A percentile compares a stretch with the other conserved stretches of the same genome.
Conservation (phyloP, 495 filamentous ascomycete species). For the Xylaria bambusicola region DNA sequence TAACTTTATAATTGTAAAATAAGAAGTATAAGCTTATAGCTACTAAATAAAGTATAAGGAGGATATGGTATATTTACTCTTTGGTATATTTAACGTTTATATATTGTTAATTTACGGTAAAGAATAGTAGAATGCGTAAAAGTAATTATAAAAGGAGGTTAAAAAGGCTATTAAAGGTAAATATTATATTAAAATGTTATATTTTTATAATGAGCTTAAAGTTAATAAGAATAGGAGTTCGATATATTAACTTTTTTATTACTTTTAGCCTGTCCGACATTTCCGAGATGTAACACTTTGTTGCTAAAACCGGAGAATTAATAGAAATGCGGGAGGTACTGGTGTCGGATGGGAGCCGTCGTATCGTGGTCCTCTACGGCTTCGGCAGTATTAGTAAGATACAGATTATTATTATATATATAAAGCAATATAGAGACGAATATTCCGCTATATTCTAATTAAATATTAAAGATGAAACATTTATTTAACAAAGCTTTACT, state of each 20-base stretch:
- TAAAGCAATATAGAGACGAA: constrained; percentile 25
- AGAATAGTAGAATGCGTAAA: neutral
- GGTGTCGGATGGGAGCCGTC: constrained; percentile 26
- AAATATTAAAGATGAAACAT: constrained; percentile 33
- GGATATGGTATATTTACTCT: constrained; percentile 1
- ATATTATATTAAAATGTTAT: neutral
- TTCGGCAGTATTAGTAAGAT: constrained; percentile 41
- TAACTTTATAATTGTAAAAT: constrained; percentile 3
- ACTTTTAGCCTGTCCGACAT: neutral
- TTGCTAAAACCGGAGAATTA: constrained; percentile 25
- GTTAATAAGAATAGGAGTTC: neutral
- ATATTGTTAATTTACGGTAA: neutral
- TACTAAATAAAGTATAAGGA: neutral
- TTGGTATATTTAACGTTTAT: neutral
- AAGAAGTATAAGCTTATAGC: neutral
- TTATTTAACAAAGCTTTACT: constrained; percentile 37
- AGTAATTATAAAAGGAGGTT: neutral
- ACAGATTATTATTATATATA: constrained; percentile 36
- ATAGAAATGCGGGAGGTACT: constrained; percentile 28
- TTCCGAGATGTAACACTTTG: constrained; percentile 11
- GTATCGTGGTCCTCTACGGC: constrained; percentile 30
- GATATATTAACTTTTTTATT: neutral
- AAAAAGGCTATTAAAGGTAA: neutral
- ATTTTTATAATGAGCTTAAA: neutral
- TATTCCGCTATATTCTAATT: constrained; percentile 36